Evolutionary conservation across 1,139 yeast genomes (phyloP).

Genomic region (Suhomyces choctaworum): DNA sequence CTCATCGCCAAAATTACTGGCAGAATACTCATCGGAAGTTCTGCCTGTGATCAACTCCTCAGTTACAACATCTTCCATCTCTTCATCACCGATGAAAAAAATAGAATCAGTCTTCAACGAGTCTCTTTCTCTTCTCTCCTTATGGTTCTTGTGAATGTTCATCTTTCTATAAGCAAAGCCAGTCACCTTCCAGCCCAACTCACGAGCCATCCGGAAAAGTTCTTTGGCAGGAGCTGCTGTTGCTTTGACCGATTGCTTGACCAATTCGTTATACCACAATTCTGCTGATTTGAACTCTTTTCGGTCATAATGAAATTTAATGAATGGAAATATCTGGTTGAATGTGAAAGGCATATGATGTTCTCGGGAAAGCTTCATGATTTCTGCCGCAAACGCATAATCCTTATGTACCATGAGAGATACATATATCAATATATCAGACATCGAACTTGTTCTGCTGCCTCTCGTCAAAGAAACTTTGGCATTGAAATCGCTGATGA

Average conservation of each 20-base stretch:
- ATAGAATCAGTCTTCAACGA: slow-evolving; percentile 27
- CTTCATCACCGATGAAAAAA: slow-evolving; percentile 19
- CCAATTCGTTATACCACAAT: slow-evolving; percentile 41
- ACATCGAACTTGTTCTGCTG: slow-evolving; percentile 23
- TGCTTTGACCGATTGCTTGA: slow-evolving; percentile 34
- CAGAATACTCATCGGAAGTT: slow-evolving; percentile 10
- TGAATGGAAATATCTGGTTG: slow-evolving; percentile 44
- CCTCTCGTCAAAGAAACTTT: slow-evolving; percentile 16
- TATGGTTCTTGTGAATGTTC: slow-evolving; percentile 25
- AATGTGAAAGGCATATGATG: slow-evolving; percentile 37
- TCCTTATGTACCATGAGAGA: slow-evolving; percentile 36
- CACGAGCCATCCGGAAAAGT: slow-evolving; percentile 37
- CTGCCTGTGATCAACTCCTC: slow-evolving; percentile 21
- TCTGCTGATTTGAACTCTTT: slow-evolving; percentile 34
- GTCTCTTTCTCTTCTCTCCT: slow-evolving; percentile 22
- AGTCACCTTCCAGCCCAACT: slow-evolving; percentile 36
- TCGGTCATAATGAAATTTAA: slow-evolving; percentile 36
- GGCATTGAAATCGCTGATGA: slow-evolving; percentile 26
- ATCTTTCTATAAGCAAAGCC: slow-evolving; percentile 36
- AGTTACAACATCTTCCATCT: slow-evolving; percentile 20
- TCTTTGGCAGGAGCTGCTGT: slow-evolving; percentile 29
- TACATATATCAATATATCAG: slow-evolving; percentile 34
- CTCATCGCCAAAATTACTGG: slow-evolving; percentile 23
- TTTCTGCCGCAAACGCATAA: slow-evolving; percentile 34
- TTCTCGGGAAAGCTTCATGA: slow-evolving; percentile 29